Evolutionary conservation across 2,329 filamentous ascomycete genomes (phyloP).

Genomic region (Exophiala calicioides): DNA sequence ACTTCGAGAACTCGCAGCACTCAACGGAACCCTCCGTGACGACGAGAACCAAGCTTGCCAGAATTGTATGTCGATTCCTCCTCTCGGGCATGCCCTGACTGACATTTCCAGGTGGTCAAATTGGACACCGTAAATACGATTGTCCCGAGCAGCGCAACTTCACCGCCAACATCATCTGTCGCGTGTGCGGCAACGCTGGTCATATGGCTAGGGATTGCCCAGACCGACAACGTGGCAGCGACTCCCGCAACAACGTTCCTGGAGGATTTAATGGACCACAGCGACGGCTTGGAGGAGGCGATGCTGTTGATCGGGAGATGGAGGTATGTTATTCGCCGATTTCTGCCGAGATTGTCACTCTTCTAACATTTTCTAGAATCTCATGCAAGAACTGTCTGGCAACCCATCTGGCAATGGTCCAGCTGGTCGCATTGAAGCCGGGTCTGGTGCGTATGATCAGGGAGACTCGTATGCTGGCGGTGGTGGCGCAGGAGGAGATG

Average conservation of each 20-base stretch:
- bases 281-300: slow-evolving; percentile 71
- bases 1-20: slow-evolving; percentile 91
- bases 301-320: slow-evolving; percentile 90
- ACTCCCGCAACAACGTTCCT: slow-evolving; percentile 80
- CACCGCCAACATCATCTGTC: slow-evolving; percentile 99
- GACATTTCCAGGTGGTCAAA: slow-evolving; percentile 69
- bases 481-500: slow-evolving; percentile 50
- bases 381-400: slow-evolving; percentile 95
- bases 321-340: slow-evolving; percentile 64
- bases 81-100: slow-evolving; percentile 1
- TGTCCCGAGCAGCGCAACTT: slow-evolving; percentile 97
- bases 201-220: slow-evolving; percentile 99
- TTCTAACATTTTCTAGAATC: slow-evolving; percentile 61
- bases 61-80: slow-evolving; percentile 65
- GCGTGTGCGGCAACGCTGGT: slow-evolving; percentile 94
- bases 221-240: slow-evolving; percentile 84
- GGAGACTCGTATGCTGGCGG: slow-evolving; percentile 28
- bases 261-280: slow-evolving; percentile 51
- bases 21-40: slow-evolving; percentile 98
- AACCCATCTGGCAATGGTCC: slow-evolving; percentile 61
- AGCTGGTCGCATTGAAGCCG: slow-evolving; percentile 82
- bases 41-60: slow-evolving; percentile 99
- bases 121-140: slow-evolving; percentile 97
- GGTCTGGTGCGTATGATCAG: slow-evolving; percentile 60
- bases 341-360: slow-evolving; percentile 1